Evolutionary conservation across 352 stramenopile species (phyloP).

Genomic region (Phytophthora europaea): DNA sequence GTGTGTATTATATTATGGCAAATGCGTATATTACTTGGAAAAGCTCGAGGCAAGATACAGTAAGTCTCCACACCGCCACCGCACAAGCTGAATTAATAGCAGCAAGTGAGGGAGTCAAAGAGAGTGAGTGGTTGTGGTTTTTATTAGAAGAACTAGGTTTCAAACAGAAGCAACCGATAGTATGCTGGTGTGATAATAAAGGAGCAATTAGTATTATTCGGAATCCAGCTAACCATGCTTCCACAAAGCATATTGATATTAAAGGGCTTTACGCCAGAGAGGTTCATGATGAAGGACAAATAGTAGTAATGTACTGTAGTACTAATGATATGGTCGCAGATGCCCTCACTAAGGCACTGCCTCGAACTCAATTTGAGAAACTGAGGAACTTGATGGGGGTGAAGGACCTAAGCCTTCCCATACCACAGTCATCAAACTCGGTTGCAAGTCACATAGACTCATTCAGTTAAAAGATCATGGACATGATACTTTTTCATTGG

Average conservation of each 20-base stretch:
- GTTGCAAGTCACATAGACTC: too few relatives aligned
- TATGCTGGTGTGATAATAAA: background rate
- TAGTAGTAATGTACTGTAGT: background rate
- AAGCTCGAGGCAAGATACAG: conserved; percentile 12
- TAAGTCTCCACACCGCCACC: conserved; percentile 19
- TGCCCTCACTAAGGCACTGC: background rate
- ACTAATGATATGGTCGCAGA: background rate
- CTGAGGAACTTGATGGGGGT: background rate
- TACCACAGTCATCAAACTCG: background rate
- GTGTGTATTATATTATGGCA: conserved; percentile 19
- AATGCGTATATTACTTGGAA: conserved; percentile 18
- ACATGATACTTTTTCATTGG: too few relatives aligned
- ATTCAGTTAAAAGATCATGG: too few relatives aligned
- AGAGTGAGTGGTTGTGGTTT: conserved; percentile 11
- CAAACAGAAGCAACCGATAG: conserved; percentile 2
- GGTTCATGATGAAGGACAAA: background rate
- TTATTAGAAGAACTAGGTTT: conserved; percentile 16
- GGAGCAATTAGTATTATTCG: background rate
- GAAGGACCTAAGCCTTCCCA: background rate
- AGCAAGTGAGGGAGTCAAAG: conserved; percentile 19
- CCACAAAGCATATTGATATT: background rate
- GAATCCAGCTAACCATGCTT: background rate
- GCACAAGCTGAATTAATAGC: conserved; percentile 25
- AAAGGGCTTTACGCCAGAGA: background rate
- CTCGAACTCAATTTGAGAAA: background rate